Conservation (phyloP, 768 basidiomycete species). For the Kwoniella botswanensis region DNA sequence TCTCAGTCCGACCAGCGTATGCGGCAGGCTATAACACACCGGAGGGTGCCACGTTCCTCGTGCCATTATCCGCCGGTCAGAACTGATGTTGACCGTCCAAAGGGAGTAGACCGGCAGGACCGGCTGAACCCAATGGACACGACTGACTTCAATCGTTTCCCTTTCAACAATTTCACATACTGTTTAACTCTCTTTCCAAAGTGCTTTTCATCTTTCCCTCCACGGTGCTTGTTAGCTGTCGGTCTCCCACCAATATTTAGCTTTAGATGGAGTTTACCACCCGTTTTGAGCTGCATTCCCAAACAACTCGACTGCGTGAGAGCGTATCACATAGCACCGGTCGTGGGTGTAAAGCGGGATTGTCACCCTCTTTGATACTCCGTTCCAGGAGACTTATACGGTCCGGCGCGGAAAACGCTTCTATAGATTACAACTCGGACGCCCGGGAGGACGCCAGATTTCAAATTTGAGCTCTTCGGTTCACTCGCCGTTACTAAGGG, state of each 20-base stretch:
- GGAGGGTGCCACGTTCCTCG: conserved; percentile 68
- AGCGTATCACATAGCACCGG: conserved; percentile 71
- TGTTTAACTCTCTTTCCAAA: conserved; percentile 80
- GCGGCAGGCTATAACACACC: conserved; percentile 70
- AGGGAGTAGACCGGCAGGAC: conserved; percentile 65
- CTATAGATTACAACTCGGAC: conserved; percentile 80
- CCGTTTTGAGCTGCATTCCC: conserved; percentile 82
- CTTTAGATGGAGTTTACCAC: conserved; percentile 85
- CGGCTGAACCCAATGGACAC: conserved; percentile 66
- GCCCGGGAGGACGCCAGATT: conserved; percentile 69
- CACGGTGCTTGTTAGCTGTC: conserved; percentile 82
- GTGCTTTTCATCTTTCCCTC: conserved; percentile 83
- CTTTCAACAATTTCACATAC: conserved; percentile 81
- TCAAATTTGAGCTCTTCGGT: conserved; percentile 82
- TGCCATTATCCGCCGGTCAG: conserved; percentile 66
- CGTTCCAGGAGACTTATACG: conserved; percentile 79
- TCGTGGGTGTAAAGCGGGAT: conserved; percentile 67
- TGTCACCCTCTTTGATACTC: conserved; percentile 66
- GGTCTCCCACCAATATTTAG: conserved; percentile 82
- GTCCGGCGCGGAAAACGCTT: conserved; percentile 73
- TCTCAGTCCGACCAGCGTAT: conserved; percentile 68
- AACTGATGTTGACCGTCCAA: conserved; percentile 72
- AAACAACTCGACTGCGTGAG: conserved; percentile 83
- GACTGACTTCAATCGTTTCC: conserved; percentile 77
- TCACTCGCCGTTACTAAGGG: conserved; percentile 86